Evolutionary conservation across 345 rosid genomes (phyloP).

Genomic region (Fremontodendron californicum): DNA sequence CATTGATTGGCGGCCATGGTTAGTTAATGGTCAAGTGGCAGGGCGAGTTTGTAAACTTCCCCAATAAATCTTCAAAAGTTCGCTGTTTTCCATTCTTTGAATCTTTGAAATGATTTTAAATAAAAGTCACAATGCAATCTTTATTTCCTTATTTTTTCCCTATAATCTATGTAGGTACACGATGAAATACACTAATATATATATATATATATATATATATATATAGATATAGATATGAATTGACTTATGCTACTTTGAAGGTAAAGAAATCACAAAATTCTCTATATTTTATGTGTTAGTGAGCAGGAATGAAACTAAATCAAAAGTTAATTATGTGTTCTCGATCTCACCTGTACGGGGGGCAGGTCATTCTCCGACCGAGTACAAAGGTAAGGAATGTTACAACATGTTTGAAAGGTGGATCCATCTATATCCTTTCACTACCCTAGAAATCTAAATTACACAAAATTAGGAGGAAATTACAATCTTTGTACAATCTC

Average conservation of each 20-base stretch:
- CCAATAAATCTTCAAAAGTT: too few relatives aligned
- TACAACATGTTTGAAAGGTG: conserved; percentile 18
- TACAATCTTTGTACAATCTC: too few relatives aligned
- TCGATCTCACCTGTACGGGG: not conserved
- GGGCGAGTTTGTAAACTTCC: too few relatives aligned
- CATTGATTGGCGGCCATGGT: not conserved
- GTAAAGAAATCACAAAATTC: not conserved
- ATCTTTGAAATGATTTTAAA: too few relatives aligned
- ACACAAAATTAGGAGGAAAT: too few relatives aligned
- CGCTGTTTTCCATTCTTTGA: not conserved
- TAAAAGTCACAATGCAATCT: not conserved
- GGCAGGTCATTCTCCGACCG: conserved; percentile 12
- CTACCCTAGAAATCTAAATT: too few relatives aligned
- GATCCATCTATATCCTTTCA: not conserved
- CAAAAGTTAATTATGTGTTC: not conserved
- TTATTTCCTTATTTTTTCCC: not conserved
- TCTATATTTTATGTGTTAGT: not conserved
- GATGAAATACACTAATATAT: too few relatives aligned
- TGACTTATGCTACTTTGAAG: too few relatives aligned
- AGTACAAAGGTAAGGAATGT: conserved; percentile 17
- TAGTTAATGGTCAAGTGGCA: too few relatives aligned
- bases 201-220: too few relatives aligned
- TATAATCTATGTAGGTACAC: not conserved
- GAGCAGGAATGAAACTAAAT: not conserved
- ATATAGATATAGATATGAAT: too few relatives aligned